Evolutionary conservation across 441 rosid genomes (phyloP), one percentile per base, ranked within the genome.

Genomic region (Eruca vesicaria): DNA sequence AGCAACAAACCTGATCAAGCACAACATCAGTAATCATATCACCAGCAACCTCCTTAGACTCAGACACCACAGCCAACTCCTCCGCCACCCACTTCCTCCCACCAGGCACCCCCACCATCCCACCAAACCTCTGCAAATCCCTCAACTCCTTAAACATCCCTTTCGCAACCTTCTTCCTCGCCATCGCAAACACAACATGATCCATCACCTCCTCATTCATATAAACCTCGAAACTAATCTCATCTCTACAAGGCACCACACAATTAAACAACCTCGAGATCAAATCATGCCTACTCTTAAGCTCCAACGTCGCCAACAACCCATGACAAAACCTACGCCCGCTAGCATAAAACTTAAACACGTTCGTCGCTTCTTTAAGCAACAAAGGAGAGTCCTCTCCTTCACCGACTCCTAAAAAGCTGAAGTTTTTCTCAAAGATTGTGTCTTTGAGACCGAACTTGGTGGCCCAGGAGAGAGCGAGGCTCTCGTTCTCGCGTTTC

Each of bases 151-250:
- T 96, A 72, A 85, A 97, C 98, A 96, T 89, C 3, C 66, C 76
- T 81, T 93, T 96, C 0, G 96, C 97, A 4, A 84, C 80, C 82
- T 96, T 96, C 90, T 96, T 96, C 90, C 82, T 90, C 0, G 97
- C 94, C 82, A 96, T 12, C 0, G 97, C 94, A 64, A 93, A 90
- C 41, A 96, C 85, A 38, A 96, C 85, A 36, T 87, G 93, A 74
- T 96, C 99, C 98, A 96, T 90, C 0, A 93, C 84, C 41, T 96
- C 98, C 1, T 93, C 98, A 50, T 91, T 96, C 97, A 96, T 91
- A 65, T 88, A 91, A 7, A 96, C 96, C 83, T 96, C 97, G 7
- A 96, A 90, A 68, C 81, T 86, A 16, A 96, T 90, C 89, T 96
- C 97, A 73, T 96, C 99, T 79, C 82, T 92, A 76, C 97, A 88